Percentiles rank a stretch among this genome's conserved stretches.
phyloP scores from a whole-genome alignment of 2,329 filamentous ascomycete species.

The Camillea tinctor region DNA sequence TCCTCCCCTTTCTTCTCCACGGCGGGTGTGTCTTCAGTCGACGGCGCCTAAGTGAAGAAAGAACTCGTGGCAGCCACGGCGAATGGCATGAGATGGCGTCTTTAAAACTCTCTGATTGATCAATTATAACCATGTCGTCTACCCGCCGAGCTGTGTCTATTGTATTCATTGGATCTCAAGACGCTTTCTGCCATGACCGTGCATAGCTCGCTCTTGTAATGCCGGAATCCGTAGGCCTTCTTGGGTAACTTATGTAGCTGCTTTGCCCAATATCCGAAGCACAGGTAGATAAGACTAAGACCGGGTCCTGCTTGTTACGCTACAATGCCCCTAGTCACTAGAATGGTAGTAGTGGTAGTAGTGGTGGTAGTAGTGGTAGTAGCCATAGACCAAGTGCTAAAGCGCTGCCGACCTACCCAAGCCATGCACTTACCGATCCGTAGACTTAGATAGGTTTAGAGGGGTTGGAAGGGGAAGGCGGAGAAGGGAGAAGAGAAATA shows the following conservation, averaged over 20 bases:
- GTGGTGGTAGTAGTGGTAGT: not conserved
- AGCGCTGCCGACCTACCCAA: too few relatives aligned
- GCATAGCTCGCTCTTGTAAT: not conserved
- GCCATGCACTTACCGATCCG: too few relatives aligned
- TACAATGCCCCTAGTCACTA: not conserved
- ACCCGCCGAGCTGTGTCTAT: not conserved
- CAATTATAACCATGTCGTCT: not conserved
- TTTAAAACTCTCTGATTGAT: constrained; percentile 8
- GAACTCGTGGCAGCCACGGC: not conserved
- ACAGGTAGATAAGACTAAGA: not conserved
- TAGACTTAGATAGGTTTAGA: too few relatives aligned
- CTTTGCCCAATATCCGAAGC: not conserved
- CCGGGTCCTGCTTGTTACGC: not conserved
- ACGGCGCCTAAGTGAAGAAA: not conserved
- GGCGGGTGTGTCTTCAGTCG: not conserved
- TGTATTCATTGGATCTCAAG: not conserved
- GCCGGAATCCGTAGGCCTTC: not conserved
- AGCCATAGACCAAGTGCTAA: not conserved
- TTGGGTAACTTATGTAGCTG: not conserved
- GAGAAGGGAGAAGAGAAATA: too few relatives aligned
- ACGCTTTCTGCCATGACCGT: not conserved
- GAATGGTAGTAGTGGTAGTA: not conserved
- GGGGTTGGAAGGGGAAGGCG: too few relatives aligned
- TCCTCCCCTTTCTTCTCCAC: too few relatives aligned
- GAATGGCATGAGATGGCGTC: constrained; percentile 11